Base-by-base conservation (phyloP, 768 basidiomycete species). In the Phaeotremella skinneri region DNA sequence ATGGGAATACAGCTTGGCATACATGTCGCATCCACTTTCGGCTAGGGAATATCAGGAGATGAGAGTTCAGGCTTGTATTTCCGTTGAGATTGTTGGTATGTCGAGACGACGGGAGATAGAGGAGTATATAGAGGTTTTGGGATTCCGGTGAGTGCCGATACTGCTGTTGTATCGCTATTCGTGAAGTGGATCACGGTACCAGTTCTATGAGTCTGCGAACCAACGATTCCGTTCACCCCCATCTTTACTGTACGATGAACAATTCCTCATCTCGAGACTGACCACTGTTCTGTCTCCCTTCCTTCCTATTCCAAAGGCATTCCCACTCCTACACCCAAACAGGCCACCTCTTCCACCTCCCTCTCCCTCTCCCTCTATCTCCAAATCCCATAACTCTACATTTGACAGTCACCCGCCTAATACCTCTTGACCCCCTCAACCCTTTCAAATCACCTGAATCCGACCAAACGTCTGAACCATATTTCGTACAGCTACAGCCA, bases 41-140 rank as follows among this genome's bases (percentile, higher is more conserved):
- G 60, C 59, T 1, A 23, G 62, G 31, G 71, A 73, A 39, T 73
- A 73, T 49, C 34, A 56, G 5, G 64, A 65, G 25, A 59, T 62
- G 42, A 52, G 43, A 26, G 65, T 68, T 16, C 39, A 67, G 20
- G 66, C 66, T 30, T 56, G 62, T 41, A 52, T 70, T 7, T 60
- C 51, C n/a, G 20, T 70, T 7, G 64, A 67, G 21, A 51, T 70
- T 23, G 55, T 47, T 1, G 60, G 64, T 2, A 11, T 34, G 34
- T 25, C 17, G 42, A 17, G 9, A 6, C 30, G 16, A 17, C 34
- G 34, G 25, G 66, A 68, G 6, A 58, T 68, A 7, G 52, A 67
- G 52, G 62, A 45, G 5, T 73, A 70, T 48, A 56, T 70, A 2
- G 32, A 52, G 21, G 27, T 45, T 13, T 26, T 73, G 23, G 71